Conservation (phyloP, 345 rosid genomes). For the Erodium maritimum region DNA sequence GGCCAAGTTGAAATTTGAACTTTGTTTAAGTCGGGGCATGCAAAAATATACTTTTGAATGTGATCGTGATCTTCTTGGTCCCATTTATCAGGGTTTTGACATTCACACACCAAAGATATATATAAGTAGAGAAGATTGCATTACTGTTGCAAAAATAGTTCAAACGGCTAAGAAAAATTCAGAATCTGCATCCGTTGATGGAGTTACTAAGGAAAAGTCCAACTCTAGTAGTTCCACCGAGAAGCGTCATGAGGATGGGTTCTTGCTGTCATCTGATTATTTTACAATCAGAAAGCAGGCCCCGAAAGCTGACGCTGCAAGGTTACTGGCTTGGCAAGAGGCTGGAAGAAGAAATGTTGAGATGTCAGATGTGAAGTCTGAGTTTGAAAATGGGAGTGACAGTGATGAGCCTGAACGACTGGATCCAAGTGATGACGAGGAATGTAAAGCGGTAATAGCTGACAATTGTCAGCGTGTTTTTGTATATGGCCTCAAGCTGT, state of each 20-base stretch:
- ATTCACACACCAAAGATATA: constrained; percentile 73
- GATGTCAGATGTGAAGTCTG: constrained; percentile 88
- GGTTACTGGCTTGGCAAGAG: constrained; percentile 95
- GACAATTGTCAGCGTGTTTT: constrained; percentile 90
- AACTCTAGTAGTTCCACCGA: constrained; percentile 34
- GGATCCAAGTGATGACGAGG: constrained; percentile 95
- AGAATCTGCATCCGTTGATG: constrained; percentile 46
- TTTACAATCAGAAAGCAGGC: constrained; percentile 94
- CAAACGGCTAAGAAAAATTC: constrained; percentile 46
- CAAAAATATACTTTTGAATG: constrained; percentile 83
- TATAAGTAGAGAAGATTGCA: constrained; percentile 47
- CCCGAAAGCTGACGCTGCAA: constrained; percentile 80
- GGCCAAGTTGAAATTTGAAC: constrained; percentile 75
- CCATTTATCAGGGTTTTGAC: constrained; percentile 89
- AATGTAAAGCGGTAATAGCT: constrained; percentile 86
- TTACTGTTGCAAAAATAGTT: constrained; percentile 37
- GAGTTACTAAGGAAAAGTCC: constrained; percentile 51
- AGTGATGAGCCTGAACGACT: constrained; percentile 84
- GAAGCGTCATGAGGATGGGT: constrained; percentile 82
- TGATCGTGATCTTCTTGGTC: constrained; percentile 83
- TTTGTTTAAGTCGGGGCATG: constrained; percentile 74
- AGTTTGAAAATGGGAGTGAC: constrained; percentile 93
- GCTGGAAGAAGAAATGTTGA: constrained; percentile 91
- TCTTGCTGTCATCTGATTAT: constrained; percentile 82
- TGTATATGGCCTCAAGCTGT: constrained; percentile 86